Evolutionary conservation across 495 filamentous ascomycete species (phyloP).

Genomic region (Podospora tetraspora): DNA sequence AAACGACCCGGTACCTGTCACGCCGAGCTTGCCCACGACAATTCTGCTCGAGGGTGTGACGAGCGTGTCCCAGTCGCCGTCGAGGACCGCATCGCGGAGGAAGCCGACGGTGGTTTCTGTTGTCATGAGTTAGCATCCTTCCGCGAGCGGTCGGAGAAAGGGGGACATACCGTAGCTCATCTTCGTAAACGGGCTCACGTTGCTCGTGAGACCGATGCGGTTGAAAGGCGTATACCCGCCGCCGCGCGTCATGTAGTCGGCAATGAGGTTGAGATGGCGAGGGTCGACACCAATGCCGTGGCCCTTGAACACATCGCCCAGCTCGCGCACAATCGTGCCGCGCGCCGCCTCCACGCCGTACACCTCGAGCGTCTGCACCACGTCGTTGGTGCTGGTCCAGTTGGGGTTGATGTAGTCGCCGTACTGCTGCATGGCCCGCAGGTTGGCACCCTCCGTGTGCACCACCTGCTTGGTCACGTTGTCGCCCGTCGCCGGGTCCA

Average conservation of each 20-base stretch:
- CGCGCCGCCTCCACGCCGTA: conserved; percentile 96
- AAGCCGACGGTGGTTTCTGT: conserved; percentile 83
- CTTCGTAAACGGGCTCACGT: conserved; percentile 86
- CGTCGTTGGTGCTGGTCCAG: conserved; percentile 85
- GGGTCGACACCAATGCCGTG: conserved; percentile 93
- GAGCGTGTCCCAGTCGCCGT: conserved; percentile 85
- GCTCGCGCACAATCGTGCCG: conserved; percentile 77
- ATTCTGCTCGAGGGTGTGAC: conserved; percentile 81
- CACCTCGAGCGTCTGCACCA: conserved; percentile 70
- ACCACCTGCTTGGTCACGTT: conserved; percentile 48
- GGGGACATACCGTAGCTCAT: conserved; percentile 72
- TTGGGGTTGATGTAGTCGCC: conserved; percentile 82
- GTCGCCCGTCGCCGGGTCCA: conserved; percentile 44
- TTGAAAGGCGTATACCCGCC: conserved; percentile 88
- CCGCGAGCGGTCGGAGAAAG: neutral
- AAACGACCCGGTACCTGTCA: conserved; percentile 84
- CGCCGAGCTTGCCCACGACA: conserved; percentile 75
- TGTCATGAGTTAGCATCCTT: conserved; percentile 7
- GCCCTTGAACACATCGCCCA: conserved; percentile 77
- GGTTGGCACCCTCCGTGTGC: conserved; percentile 78
- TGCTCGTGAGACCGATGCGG: conserved; percentile 76
- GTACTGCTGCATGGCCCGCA: conserved; percentile 84
- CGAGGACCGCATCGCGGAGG: conserved; percentile 82
- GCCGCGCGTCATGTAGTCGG: conserved; percentile 85
- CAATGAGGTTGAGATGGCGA: conserved; percentile 91